Conservation (phyloP, 2,329 filamentous ascomycete genomes). For the Scedosporium boydii region DNA sequence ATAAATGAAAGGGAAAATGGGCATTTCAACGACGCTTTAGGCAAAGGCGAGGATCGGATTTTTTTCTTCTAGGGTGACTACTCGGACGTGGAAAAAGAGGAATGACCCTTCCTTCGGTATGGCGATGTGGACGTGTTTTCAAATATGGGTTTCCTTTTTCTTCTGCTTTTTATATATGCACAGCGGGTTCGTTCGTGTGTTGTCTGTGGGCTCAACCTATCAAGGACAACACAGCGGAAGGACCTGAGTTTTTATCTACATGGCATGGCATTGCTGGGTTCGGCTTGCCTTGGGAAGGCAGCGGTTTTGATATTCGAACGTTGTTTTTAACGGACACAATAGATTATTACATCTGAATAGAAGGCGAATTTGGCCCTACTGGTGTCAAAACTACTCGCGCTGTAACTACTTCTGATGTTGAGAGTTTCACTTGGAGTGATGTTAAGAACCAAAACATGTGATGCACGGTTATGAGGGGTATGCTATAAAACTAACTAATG, state of each 20-base stretch:
- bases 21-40: neutral
- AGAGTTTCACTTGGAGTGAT: neutral
- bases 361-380: neutral
- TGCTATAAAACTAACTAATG: neutral
- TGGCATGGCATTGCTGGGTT: constrained; percentile 1
- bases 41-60: neutral
- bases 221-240: neutral
- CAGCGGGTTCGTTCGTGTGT: neutral
- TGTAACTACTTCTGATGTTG: neutral
- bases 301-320: constrained; percentile 10
- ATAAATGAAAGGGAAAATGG: neutral
- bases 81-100: neutral
- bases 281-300: constrained; percentile 6
- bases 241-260: neutral
- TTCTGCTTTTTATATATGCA: neutral
- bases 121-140: neutral
- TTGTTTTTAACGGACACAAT: neutral
- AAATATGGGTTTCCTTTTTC: neutral
- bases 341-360: neutral
- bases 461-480: neutral
- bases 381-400: too few species aligned
- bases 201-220: neutral
- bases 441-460: neutral
- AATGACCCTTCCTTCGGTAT: neutral
- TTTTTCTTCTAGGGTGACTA: neutral